Evolutionary conservation across 2,329 filamentous ascomycete species (phyloP).

Genomic region (Helicocarpus griseus): DNA sequence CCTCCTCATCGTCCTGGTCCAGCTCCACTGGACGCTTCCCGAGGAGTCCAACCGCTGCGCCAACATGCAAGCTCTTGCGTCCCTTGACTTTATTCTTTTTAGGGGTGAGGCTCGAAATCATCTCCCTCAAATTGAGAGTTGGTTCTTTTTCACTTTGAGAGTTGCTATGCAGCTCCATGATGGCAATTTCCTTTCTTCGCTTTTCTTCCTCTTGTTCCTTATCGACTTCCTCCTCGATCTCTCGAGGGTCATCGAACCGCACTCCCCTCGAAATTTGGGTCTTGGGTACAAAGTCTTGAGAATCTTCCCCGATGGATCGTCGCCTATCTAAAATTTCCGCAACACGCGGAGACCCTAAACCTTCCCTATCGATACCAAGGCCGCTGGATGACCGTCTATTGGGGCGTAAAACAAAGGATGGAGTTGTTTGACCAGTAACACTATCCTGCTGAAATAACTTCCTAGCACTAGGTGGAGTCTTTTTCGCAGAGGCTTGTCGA

Average conservation of each 20-base stretch:
- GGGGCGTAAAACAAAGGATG: slow-evolving; percentile 55
- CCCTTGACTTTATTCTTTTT: slow-evolving; percentile 59
- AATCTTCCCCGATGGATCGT: slow-evolving; percentile 59
- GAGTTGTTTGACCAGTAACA: slow-evolving; percentile 49
- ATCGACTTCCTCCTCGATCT: slow-evolving; percentile 55
- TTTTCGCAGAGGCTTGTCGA: slow-evolving; percentile 29
- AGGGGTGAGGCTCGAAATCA: slow-evolving; percentile 69
- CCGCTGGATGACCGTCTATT: slow-evolving; percentile 54
- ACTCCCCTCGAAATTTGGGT: slow-evolving; percentile 37
- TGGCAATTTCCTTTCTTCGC: slow-evolving; percentile 45
- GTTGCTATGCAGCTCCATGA: slow-evolving; percentile 42
- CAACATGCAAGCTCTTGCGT: slow-evolving; percentile 67
- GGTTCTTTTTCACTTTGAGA: slow-evolving; percentile 43
- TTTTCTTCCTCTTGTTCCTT: slow-evolving; percentile 53
- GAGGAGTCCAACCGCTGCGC: slow-evolving; percentile 61
- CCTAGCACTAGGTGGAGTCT: slow-evolving; percentile 21
- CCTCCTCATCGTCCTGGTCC: slow-evolving; percentile 51
- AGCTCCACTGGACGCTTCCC: slow-evolving; percentile 66
- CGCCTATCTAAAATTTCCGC: slow-evolving; percentile 62
- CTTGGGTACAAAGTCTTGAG: slow-evolving; percentile 53
- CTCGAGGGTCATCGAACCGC: slow-evolving; percentile 56
- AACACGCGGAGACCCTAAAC: slow-evolving; percentile 66
- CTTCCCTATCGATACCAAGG: slow-evolving; percentile 58
- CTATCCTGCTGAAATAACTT: slow-evolving; percentile 47
- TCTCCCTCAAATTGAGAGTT: slow-evolving; percentile 60